Evolutionary conservation across 306 rosid genomes (phyloP).

Genomic region (Sechiopsis laciniata): DNA sequence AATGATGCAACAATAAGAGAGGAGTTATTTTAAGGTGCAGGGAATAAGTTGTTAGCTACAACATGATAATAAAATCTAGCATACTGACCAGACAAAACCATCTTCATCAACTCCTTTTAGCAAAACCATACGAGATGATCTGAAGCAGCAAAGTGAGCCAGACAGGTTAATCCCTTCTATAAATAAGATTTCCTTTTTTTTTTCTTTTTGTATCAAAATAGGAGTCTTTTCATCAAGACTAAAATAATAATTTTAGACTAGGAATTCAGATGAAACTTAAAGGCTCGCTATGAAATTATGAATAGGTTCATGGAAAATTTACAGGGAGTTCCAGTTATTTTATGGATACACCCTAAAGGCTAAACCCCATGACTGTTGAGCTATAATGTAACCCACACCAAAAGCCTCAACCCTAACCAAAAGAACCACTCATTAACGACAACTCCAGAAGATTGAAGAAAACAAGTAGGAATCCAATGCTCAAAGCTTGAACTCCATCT

Average conservation of each 20-base stretch:
- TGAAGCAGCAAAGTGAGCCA: slow-evolving; percentile 36
- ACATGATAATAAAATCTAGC: slow-evolving; percentile 16
- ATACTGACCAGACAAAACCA: slow-evolving; percentile 88
- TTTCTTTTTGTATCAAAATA: background rate
- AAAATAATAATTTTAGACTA: slow-evolving; percentile 9
- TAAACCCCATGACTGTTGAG: background rate
- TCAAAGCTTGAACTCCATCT: background rate
- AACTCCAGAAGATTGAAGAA: slow-evolving; percentile 16
- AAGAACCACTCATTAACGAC: background rate
- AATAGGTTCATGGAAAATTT: background rate
- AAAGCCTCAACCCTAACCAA: background rate
- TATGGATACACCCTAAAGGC: background rate
- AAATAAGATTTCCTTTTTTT: background rate
- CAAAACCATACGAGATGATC: slow-evolving; percentile 87
- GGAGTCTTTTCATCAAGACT: background rate
- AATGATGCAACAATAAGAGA: slow-evolving; percentile 26
- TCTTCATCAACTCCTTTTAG: slow-evolving; percentile 81
- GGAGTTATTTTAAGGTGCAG: slow-evolving; percentile 22
- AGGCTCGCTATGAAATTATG: background rate
- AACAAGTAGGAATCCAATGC: background rate
- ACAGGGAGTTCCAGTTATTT: no score
- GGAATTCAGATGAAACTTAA: background rate
- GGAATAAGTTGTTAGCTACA: slow-evolving; percentile 13
- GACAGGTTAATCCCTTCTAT: slow-evolving; percentile 12
- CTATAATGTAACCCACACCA: slow-evolving; percentile 5